Evolutionary conservation across 441 rosid genomes (phyloP), one percentile per base, ranked within the genome.

Genomic region (Syzygium malaccense): DNA sequence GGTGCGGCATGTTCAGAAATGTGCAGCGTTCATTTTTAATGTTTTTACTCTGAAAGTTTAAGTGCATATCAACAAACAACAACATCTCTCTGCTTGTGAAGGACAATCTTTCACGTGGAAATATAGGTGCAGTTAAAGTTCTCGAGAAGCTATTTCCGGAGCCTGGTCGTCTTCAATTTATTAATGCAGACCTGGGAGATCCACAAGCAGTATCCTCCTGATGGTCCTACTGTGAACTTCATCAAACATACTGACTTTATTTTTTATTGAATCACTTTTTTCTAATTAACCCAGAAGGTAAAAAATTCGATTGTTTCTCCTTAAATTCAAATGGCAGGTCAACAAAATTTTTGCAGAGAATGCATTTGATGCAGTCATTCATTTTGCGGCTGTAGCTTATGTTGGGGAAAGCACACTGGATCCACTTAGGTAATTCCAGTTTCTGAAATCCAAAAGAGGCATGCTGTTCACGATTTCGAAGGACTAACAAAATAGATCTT

Each of bases 71-170:
- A 85, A 85, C 66, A 30, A 66, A 80, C 55, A 66, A 80, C 55
- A 51, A 2, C 26, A 75, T 85, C 55, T 80, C 53, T 41, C 30
- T 19, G 86, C 94, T 71, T 71, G 37, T 13, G 4, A 71, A 98
- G 99, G 99, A 98, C 92, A 98, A 98, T 86, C 98, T 98, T 88
- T 98, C 99, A 28, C 96, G 99, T 71, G 99, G 99, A 88, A 98
- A 98, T 90, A 86, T 97, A 8, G 99, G 96, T 25, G 99, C 99
- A 1, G 93, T 98, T 83, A 96, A 93, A 93, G 92, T 96, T 91
- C 92, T 98, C 86, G 96, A 95, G 91, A 95, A 95, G 88, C 90
- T 96, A 90, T 97, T 94, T 93, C 99, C 99, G 4, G 98, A 96
- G 92, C 96, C 96, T 28, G 98, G 99, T 89, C 92, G 96, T 92